These are phyloP conservation scores for Acanthamoeba lenticulata DNA, from an alignment of 208 protist species.

Conservation along the genomic window DNA sequence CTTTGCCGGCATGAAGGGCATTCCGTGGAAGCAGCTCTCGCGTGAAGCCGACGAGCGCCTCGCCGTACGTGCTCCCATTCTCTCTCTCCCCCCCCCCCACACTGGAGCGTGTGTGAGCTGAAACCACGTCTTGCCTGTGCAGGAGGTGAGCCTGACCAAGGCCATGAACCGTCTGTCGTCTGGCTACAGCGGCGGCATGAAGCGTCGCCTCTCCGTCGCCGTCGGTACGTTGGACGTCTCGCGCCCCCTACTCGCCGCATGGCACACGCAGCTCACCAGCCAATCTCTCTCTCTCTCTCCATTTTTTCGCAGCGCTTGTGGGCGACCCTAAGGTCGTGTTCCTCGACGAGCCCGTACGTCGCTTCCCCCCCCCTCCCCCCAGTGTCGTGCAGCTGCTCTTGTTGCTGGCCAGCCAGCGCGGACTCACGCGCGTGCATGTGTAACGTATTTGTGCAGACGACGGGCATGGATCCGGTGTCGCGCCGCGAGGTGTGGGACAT, in stretches of 20 bases:
- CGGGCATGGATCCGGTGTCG: constrained; percentile 82
- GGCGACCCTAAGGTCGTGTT: constrained; percentile 77
- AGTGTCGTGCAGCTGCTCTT: no score
- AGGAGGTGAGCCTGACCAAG: constrained; percentile 61
- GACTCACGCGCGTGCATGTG: no score
- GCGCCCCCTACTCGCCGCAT: no score
- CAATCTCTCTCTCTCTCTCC: background rate
- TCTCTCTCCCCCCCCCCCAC: no score
- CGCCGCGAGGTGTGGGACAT: constrained; percentile 82
- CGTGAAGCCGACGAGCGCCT: background rate
- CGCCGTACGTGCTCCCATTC: background rate
- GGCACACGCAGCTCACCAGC: no score
- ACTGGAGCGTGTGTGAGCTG: no score
- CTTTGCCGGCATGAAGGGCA: constrained; percentile 56
- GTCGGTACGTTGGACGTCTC: constrained; percentile 44
- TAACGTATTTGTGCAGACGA: no score
- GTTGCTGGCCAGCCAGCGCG: no score
- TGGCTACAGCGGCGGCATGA: constrained; percentile 65
- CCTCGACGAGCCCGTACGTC: constrained; percentile 79
- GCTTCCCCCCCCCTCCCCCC: no score
- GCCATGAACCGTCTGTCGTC: background rate
- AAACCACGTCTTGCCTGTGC: no score
- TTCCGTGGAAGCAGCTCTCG: constrained; percentile 41
- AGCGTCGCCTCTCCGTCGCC: constrained; percentile 65
- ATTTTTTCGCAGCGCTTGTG: constrained; percentile 73